Percentiles rank a stretch among this genome's conserved stretches.
phyloP scores from a whole-genome alignment of 768 basidiomycete species.

The Coprinellus aureogranulatus region DNA sequence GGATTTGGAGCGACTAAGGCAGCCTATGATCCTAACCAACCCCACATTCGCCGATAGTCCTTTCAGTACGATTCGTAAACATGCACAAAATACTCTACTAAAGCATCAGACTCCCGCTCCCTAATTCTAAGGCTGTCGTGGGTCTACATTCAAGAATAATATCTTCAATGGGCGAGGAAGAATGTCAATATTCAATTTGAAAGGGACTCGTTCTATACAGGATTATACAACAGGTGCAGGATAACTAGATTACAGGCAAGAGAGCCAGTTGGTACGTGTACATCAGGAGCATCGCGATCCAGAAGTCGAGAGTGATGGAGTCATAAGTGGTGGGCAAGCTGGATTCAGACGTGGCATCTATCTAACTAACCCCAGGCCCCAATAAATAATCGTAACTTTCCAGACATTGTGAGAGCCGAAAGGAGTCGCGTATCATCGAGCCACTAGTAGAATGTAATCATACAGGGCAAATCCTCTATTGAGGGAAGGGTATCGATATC shows the following conservation, averaged over 20 bases:
- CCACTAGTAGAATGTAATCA: neutral
- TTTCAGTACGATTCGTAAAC: conserved; percentile 74
- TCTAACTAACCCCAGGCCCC: no score
- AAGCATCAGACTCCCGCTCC: conserved; percentile 36
- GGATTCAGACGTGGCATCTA: no score
- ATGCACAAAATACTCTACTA: conserved; percentile 74
- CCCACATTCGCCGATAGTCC: conserved; percentile 66
- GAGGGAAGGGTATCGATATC: neutral
- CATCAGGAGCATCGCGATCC: neutral
- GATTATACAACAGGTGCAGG: conserved; percentile 2
- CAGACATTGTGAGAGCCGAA: neutral
- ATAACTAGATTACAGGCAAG: conserved; percentile 7
- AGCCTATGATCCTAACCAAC: conserved; percentile 67
- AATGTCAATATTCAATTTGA: no score
- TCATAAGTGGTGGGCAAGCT: no score
- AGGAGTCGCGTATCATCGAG: neutral
- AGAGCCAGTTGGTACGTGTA: neutral
- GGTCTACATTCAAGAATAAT: no score
- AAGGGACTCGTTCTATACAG: neutral
- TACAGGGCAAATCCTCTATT: neutral
- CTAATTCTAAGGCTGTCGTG: no score
- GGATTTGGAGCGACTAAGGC: conserved; percentile 62
- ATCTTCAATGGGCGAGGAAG: no score
- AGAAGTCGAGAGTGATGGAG: neutral
- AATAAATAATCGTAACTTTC: no score